These are phyloP conservation scores for Singerocomus rubriflavus DNA, from an alignment of 1,284 basidiomycete species.

Conservation along the genomic window DNA sequence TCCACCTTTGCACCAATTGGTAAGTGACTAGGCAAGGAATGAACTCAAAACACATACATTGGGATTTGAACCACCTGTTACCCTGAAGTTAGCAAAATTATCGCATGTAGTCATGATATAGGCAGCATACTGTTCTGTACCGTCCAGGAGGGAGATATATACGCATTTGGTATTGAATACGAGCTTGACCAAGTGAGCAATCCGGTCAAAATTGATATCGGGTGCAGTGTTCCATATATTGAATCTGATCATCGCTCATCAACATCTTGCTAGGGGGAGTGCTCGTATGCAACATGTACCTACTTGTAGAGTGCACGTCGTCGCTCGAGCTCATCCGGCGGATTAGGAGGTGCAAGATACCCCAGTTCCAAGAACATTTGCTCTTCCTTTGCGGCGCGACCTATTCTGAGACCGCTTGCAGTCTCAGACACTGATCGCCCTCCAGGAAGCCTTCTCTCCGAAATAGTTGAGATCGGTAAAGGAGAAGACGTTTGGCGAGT, in stretches of 20 bases:
- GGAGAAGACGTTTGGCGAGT: slow-evolving; percentile 62
- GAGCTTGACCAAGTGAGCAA: slow-evolving; percentile 85
- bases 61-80: slow-evolving; percentile 77
- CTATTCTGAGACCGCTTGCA: slow-evolving; percentile 33
- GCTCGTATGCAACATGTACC: slow-evolving; percentile 21
- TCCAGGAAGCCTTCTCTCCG: slow-evolving; percentile 39
- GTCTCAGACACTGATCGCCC: slow-evolving; percentile 40
- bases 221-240: slow-evolving; percentile 83
- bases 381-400: slow-evolving; percentile 59
- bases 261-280: neutral
- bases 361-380: slow-evolving; percentile 58
- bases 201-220: slow-evolving; percentile 91
- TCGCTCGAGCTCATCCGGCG: slow-evolving; percentile 78
- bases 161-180: slow-evolving; percentile 92
- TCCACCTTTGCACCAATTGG: slow-evolving; percentile 47
- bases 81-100: slow-evolving; percentile 11
- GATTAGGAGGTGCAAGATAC: slow-evolving; percentile 77
- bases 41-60: slow-evolving; percentile 49
- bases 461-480: slow-evolving; percentile 43
- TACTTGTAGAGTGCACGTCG: slow-evolving; percentile 79
- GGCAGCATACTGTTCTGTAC: slow-evolving; percentile 65
- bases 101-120: neutral
- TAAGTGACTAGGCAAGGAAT: neutral
- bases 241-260: slow-evolving; percentile 50
- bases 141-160: slow-evolving; percentile 78